phyloP scores from a whole-genome alignment of 768 basidiomycete genomes.

The Hirschioporus abietinus region DNA sequence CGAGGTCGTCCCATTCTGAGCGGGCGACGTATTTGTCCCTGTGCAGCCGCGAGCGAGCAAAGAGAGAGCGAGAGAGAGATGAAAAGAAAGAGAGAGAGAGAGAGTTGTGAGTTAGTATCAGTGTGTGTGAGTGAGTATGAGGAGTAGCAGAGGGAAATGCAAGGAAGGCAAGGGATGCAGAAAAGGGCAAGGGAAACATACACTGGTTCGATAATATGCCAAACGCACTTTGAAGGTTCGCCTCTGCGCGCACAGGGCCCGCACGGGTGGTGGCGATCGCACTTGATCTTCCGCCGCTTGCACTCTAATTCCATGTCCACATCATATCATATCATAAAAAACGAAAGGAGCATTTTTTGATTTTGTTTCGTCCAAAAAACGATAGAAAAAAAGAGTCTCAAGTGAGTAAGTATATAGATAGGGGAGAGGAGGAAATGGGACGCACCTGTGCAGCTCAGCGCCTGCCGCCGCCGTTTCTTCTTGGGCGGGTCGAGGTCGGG shows the following conservation, averaged over 20 bases:
- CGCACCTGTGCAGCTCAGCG: slow-evolving; percentile 19
- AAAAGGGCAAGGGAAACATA: not conserved
- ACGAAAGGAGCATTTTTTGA: no score
- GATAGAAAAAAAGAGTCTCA: not conserved
- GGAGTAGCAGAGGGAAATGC: no score
- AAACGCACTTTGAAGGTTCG: slow-evolving; percentile 19
- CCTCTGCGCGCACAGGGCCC: slow-evolving; percentile 19
- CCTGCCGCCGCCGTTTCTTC: slow-evolving; percentile 21
- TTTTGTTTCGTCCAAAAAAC: no score
- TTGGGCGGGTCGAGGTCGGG: slow-evolving; percentile 9
- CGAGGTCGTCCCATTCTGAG: slow-evolving; percentile 5
- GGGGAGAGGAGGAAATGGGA: not conserved
- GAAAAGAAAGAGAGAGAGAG: not conserved
- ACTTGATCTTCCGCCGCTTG: slow-evolving; percentile 23
- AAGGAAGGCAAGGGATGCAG: no score
- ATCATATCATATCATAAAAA: no score
- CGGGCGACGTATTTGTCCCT: slow-evolving; percentile 19
- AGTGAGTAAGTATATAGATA: not conserved
- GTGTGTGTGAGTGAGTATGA: no score
- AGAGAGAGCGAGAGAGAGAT: no score
- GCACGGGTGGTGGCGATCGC: slow-evolving; percentile 22
- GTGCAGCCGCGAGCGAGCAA: no score
- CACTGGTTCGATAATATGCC: slow-evolving; percentile 18
- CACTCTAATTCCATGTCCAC: slow-evolving; percentile 14
- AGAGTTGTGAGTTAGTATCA: no score